These are phyloP conservation scores for Cyberlindnera nakhonratchasimensis DNA, from an alignment of 805 yeast species.

Conservation along the genomic window DNA sequence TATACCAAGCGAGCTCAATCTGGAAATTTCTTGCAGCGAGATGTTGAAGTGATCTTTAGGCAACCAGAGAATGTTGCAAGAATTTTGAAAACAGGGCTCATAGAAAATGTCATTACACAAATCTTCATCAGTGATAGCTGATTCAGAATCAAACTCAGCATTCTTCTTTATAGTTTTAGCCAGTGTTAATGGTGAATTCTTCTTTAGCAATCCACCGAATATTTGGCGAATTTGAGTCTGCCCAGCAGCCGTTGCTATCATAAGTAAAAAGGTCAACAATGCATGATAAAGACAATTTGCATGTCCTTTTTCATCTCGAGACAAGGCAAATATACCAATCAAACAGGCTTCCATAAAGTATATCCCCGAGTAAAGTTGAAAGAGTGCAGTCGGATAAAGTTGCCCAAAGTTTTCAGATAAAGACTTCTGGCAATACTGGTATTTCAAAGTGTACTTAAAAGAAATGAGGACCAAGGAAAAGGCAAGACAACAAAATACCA, in stretches of 20 bases:
- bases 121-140: conserved; percentile 1
- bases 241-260: conserved; percentile 52
- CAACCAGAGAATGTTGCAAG: conserved; percentile 22
- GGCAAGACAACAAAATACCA: conserved; percentile 55
- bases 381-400: conserved; percentile 68
- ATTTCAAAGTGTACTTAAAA: conserved; percentile 64
- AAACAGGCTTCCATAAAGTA: conserved; percentile 78
- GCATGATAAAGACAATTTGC: conserved; percentile 47
- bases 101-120: conserved; percentile 25
- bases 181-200: conserved; percentile 35
- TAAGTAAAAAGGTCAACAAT: conserved; percentile 46
- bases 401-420: conserved; percentile 65
- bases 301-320: conserved; percentile 44
- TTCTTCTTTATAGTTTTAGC: not conserved
- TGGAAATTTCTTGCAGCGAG: conserved; percentile 13
- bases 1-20: conserved; percentile 25
- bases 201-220: conserved; percentile 33
- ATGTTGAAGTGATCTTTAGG: conserved; percentile 22
- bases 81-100: conserved; percentile 26
- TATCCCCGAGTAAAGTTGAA: conserved; percentile 76
- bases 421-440: conserved; percentile 49
- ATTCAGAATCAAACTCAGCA: conserved; percentile 2
- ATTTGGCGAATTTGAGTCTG: conserved; percentile 50
- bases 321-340: conserved; percentile 70
- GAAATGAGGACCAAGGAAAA: conserved; percentile 58